These are phyloP conservation scores for Cucurbitaria berberidis DNA, from an alignment of 2,329 filamentous ascomycete genomes.

Conservation along the genomic window DNA sequence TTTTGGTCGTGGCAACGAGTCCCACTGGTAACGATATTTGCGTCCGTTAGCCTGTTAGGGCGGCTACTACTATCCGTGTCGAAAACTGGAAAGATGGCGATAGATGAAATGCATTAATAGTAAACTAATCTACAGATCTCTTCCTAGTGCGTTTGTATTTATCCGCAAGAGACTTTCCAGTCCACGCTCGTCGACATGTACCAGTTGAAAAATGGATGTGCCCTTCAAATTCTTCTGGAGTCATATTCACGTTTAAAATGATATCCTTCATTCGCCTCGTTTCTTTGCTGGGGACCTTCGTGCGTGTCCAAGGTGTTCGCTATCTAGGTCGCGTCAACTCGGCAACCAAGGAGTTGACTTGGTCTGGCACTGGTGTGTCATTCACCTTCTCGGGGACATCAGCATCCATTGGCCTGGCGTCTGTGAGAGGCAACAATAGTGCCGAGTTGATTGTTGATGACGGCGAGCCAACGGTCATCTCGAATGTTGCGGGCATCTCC, in stretches of 20 bases:
- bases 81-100: neutral
- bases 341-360: slow-evolving; percentile 52
- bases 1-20: no score
- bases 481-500: slow-evolving; percentile 38
- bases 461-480: slow-evolving; percentile 28
- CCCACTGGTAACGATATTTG: no score
- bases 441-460: slow-evolving; percentile 46
- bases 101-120: neutral
- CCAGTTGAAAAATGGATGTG: neutral
- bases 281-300: slow-evolving; percentile 3
- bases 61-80: neutral
- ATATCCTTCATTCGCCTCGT: neutral
- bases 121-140: neutral
- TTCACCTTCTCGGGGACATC: slow-evolving; percentile 52
- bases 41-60: neutral
- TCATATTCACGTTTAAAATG: neutral
- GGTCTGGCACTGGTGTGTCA: slow-evolving; percentile 53
- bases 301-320: slow-evolving; percentile 8
- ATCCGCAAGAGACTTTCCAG: neutral
- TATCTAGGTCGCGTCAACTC: slow-evolving; percentile 53
- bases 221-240: neutral
- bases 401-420: slow-evolving; percentile 45
- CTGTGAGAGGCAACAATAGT: slow-evolving; percentile 43
- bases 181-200: neutral
- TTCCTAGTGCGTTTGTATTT: neutral